Evolutionary conservation across 371 early-diverging fungal species (phyloP).

Genomic region (Cokeromyces recurvatus): DNA sequence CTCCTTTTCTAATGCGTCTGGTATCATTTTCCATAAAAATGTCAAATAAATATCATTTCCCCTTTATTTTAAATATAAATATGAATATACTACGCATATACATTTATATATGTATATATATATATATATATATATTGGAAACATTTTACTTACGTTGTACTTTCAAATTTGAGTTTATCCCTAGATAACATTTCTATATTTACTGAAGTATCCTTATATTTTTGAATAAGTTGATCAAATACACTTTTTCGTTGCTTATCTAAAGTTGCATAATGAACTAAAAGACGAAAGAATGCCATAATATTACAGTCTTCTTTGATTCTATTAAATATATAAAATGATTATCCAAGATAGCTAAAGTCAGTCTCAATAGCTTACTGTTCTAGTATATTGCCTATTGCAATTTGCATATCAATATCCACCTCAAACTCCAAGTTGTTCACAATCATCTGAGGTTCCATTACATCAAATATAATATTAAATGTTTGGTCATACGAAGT

Average conservation of each 20-base stretch:
- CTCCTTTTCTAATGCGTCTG: background rate
- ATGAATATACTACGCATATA: too few species aligned
- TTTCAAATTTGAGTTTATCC: slow-evolving; percentile 20
- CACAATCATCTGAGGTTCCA: slow-evolving; percentile 16
- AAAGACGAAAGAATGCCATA: slow-evolving; percentile 26
- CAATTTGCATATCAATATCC: slow-evolving; percentile 24
- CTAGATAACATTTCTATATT: slow-evolving; percentile 9
- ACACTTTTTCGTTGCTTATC: slow-evolving; percentile 12
- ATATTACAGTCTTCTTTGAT: slow-evolving; percentile 26
- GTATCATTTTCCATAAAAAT: slow-evolving; percentile 18
- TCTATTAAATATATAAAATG: slow-evolving; percentile 1
- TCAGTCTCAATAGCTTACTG: slow-evolving; percentile 9
- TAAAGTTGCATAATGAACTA: slow-evolving; percentile 24
- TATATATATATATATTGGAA: too few species aligned
- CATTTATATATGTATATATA: too few species aligned
- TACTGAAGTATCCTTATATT: slow-evolving; percentile 2
- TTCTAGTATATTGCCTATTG: slow-evolving; percentile 19
- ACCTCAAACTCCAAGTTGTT: slow-evolving; percentile 21
- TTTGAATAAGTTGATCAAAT: slow-evolving; percentile 11
- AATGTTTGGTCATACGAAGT: slow-evolving; percentile 15
- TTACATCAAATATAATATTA: slow-evolving; percentile 20
- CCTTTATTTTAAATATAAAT: background rate
- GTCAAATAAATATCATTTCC: background rate
- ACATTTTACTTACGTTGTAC: slow-evolving; percentile 4
- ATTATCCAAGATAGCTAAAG: background rate